Evolutionary conservation across 257 asterid genomes (phyloP), one percentile per base, ranked within the genome.

Genomic region (Parsonsia alboflavescens): DNA sequence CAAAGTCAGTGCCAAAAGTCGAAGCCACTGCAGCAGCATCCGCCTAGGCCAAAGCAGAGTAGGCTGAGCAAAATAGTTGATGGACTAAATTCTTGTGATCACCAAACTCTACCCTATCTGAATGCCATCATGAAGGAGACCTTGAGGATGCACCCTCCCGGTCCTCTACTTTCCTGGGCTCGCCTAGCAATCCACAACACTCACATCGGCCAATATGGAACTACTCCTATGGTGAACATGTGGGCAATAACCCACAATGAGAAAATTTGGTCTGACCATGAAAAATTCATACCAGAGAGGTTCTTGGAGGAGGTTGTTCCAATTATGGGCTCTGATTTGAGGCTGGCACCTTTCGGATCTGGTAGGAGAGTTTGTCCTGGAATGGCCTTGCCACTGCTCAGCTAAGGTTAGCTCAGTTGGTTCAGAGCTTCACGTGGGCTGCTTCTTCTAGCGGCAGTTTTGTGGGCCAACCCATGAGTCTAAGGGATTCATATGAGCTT

Each of bases 171-270:
- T 6, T 91, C 97, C 0, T 91, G 97, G 97, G 96, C 97, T 67
- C 84, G 97, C 10, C 84, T 88, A 1, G 87, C 97, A 0, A 76
- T 87, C 82, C 93, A 88, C 78, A 93, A 91, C 75, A 82, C 87
- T 0, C 69, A 67, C 0, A 89, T 88, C 4, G 96, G 96, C 57
- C 86, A 73, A 0, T 87, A 88, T 0, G 96, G 96, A 28, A 89
- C 97, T 0, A 91, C 96, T 0, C 94, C 97, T 22, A 91, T 91
- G 94, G 97, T 91, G 26, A 91, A 91, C 89, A 91, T 91, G 97
- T 91, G 91, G 93, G 94, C 93, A 41, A 91, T 91, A 50, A 85
- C 96, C 0, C 97, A 89, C 30, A 86, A 89, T 5, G 84, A 66
- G 0, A 81, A 21, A 63, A 52, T 87, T 0, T 91, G 97, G 97